Base-by-base conservation (phyloP, 192 early-diverging fungal genomes). In the Irineochytrium annulatum region DNA sequence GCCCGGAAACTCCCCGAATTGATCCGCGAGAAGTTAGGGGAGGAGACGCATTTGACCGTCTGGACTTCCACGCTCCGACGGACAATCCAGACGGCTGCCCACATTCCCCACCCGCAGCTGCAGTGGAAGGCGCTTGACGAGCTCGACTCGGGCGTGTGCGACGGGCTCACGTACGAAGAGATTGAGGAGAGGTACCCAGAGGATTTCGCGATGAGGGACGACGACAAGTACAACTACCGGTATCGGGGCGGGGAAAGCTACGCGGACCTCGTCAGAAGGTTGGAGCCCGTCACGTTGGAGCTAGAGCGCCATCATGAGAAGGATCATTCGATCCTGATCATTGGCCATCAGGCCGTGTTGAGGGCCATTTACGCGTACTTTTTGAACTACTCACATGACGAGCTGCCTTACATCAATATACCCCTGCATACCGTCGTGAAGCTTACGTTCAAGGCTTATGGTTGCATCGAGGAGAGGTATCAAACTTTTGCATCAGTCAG, bases 231-330 rank as follows among this genome's bases (percentile, higher is more conserved):
- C 60, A 80, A 80, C 51, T 80, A 77, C 46, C 63, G 82, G 6
- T 84, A 82, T 43, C 69, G 69, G 22, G 77, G 78, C 14, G 81
- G 78, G 5, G 81, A 85, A 80, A 91, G 89, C n/a, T 98, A 98
- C 68, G 82, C 91, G 13, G 94, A 98, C 73, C 87, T 99, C 16
- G 97, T 99, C 8, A 75, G 93, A 63, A 83, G 94, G 31, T 69
- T 98, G 31, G 97, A 99, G 74, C 97, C 97, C 1, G 91, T 99
- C 53, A 98, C 97, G 55, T 92, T 99, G 93, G 97, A 99, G 68
- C 79, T 99, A 37, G 97, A 97, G 66, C 84, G 97, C 30, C 94
- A 99, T 46, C 74, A 80, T 52, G 82, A 84, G 46, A 67, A 62
- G 1, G 60, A 78, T 71, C 88, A 93, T 66, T 89, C 91, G 61